Evolutionary conservation across 164 flowering plant species (phyloP).

Genomic region (Nymphaea colorata): DNA sequence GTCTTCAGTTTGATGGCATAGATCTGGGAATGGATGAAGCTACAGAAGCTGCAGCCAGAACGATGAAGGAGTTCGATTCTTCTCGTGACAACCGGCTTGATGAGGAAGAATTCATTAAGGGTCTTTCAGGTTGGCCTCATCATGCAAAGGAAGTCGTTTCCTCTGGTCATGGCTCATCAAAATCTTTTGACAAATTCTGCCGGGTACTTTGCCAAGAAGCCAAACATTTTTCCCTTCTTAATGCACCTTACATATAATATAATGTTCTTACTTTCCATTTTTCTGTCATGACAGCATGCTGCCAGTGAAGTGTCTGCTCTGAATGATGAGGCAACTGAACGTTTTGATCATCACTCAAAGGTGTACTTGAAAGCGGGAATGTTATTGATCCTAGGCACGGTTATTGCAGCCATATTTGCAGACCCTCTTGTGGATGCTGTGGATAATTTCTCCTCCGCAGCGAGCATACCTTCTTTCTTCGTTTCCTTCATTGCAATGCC

Average conservation of each 20-base stretch:
- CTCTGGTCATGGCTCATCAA: conserved; percentile 22
- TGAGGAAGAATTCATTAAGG: conserved; percentile 36
- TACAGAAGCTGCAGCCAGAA: conserved; percentile 38
- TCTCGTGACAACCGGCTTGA: conserved; percentile 29
- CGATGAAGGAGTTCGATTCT: conserved; percentile 63
- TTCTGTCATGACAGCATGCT: no score
- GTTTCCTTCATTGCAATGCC: conserved; percentile 33
- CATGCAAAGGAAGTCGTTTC: conserved; percentile 30
- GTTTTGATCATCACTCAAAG: conserved; percentile 13
- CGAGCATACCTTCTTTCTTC: conserved; percentile 33
- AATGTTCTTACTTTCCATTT: no score
- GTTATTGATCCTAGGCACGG: conserved; percentile 27
- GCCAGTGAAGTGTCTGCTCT: conserved; percentile 3
- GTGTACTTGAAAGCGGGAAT: conserved; percentile 22
- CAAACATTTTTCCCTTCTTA: no score
- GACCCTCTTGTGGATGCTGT: conserved; percentile 43
- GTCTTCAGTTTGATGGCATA: conserved; percentile 50
- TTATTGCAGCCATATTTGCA: conserved; percentile 28
- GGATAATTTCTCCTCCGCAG: conserved; percentile 29
- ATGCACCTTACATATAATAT: no score
- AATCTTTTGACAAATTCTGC: conserved; percentile 29
- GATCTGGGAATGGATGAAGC: conserved; percentile 31
- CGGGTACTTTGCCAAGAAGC: conserved; percentile 23
- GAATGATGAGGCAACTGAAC: conserved; percentile 41
- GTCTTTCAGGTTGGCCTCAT: conserved; percentile 49